A percentile compares a stretch with the other conserved stretches of the same genome.
Evolutionary conservation across 148 eudicot species (phyloP).

Genomic region (Rhododendron molle): DNA sequence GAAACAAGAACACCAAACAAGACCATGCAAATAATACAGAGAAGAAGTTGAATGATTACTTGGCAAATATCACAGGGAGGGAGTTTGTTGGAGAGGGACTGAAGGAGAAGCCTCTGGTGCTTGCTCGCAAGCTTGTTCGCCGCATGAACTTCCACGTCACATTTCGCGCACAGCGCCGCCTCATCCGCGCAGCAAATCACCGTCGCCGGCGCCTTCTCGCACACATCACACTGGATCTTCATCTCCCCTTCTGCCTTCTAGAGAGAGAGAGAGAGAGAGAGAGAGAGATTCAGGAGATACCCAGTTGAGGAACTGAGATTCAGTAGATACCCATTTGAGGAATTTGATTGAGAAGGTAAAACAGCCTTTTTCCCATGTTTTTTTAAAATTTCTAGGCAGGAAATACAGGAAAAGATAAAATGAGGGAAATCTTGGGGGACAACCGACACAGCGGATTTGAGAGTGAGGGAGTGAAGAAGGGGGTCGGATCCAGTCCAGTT

Average conservation of each 20-base stretch:
- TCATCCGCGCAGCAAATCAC: conserved; percentile 96
- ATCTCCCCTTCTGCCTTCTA: conserved; percentile 10
- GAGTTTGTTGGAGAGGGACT: conserved; percentile 62
- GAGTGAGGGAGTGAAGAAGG: background rate
- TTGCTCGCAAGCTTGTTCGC: conserved; percentile 97
- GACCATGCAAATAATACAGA: background rate
- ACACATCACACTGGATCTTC: conserved; percentile 68
- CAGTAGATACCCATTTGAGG: background rate
- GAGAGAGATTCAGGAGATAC: background rate
- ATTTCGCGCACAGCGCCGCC: conserved; percentile 81
- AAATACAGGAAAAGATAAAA: too few species aligned
- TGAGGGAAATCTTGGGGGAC: background rate
- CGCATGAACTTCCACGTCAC: conserved; percentile 89
- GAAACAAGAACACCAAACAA: background rate
- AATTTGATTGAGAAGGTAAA: background rate
- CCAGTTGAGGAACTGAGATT: background rate
- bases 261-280: background rate
- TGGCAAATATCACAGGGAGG: conserved; percentile 96
- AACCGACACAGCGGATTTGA: background rate
- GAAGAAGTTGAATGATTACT: conserved; percentile 25
- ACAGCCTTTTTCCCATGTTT: background rate
- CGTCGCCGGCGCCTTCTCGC: conserved; percentile 66
- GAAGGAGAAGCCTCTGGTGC: conserved; percentile 81
- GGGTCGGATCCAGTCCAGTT: background rate
- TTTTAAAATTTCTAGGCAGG: background rate